A percentile compares a stretch with the other conserved stretches of the same genome.
These are phyloP conservation scores for Fusarium sp. DNA, from an alignment of 2,329 filamentous ascomycete genomes.

Conservation along the genomic window DNA sequence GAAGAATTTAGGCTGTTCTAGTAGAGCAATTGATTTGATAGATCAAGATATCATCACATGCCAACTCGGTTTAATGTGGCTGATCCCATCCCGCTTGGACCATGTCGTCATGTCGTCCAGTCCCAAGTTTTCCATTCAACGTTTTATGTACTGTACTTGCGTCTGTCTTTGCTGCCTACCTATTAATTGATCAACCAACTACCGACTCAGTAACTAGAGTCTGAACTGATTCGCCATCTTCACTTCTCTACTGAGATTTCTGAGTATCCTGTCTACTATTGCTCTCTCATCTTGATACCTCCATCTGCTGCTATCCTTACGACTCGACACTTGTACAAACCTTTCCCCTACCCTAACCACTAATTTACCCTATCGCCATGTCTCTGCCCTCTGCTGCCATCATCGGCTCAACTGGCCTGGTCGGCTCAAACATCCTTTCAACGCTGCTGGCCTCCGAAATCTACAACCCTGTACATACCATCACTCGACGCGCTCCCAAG, in stretches of 20 bases:
- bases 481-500: slow-evolving; percentile 73
- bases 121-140: background rate
- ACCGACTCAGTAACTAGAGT: background rate
- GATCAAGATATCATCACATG: background rate
- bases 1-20: background rate
- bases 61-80: slow-evolving; percentile 5
- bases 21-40: background rate
- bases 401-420: slow-evolving; percentile 74
- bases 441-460: slow-evolving; percentile 66
- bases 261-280: background rate
- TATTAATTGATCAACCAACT: background rate
- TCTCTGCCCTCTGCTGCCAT: slow-evolving; percentile 60
- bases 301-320: background rate
- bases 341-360: background rate
- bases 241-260: background rate
- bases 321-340: background rate
- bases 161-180: background rate
- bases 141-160: background rate
- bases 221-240: background rate
- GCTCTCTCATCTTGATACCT: slow-evolving; percentile 5
- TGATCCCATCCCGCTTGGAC: background rate
- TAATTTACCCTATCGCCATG: slow-evolving; percentile 17
- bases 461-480: slow-evolving; percentile 68
- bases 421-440: slow-evolving; percentile 79
- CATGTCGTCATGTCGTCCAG: slow-evolving; percentile 6